Evolutionary conservation across 331 rosid genomes (phyloP), one percentile per base, ranked within the genome.

Genomic region (Spiraea crenata): DNA sequence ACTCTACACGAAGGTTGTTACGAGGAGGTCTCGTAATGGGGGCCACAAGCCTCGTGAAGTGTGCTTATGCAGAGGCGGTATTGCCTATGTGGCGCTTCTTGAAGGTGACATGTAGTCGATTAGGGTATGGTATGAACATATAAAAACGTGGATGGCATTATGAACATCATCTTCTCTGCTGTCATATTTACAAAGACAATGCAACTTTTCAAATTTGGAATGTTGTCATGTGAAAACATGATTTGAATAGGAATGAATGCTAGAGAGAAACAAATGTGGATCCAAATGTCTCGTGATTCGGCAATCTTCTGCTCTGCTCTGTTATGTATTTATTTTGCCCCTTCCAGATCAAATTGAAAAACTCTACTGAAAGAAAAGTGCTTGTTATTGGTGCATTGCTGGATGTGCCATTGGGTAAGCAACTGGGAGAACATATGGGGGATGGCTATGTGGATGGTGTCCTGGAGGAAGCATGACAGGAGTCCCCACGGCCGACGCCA

Each of bases 341-440:
- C 48, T 3, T 52, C 42, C n/a, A 42, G 56, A 56, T 41, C 64
- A 64, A 34, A 57, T 46, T 16, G 19, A 56, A 70, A 54, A 57
- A 57, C 61, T 38, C 66, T 70, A 70, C n/a, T 16, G 39, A 56
- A 54, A 7, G 63, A 58, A 37, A 8, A 6, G 45, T 37, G 60
- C n/a, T 46, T 34, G 80, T 77, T 69, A 90, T 74, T 89, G 91
- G 83, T 90, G 99, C 99, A 91, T 86, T 74, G 97, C 78, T 40
- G 99, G 96, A 71, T 97, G 96, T 63, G 97, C 89, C 96, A 91
- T 83, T 34, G 99, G 97, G 66, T 95, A 91, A 74, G 99, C 99
- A 73, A 95, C 88, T 49, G 99, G 97, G 31, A 91, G 80, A 67
- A 81, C 90, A 76, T 89, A 91, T 67, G 93, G 91, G 64, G 98